Conservation (phyloP, 306 rosid genomes). For the Sicyos edulis region DNA sequence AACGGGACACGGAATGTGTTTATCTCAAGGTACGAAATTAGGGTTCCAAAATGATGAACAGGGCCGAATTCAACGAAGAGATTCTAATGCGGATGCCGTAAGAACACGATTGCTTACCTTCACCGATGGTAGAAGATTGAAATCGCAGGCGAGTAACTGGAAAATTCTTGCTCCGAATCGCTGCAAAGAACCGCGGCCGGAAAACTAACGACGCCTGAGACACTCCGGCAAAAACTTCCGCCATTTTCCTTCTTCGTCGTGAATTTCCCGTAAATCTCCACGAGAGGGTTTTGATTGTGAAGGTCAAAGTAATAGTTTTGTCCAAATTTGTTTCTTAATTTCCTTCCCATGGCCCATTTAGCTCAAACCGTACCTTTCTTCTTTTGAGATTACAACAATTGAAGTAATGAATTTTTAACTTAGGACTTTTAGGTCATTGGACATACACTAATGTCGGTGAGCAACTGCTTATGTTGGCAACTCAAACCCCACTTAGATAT, state of each 20-base stretch:
- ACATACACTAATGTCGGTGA: no score
- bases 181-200: background rate
- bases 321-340: background rate
- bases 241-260: slow-evolving; percentile 11
- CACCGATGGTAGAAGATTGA: slow-evolving; percentile 9
- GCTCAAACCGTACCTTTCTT: no score
- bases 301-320: background rate
- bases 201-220: slow-evolving; percentile 23
- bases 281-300: background rate
- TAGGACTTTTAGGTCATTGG: no score
- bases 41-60: background rate
- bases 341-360: background rate
- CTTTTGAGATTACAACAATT: no score
- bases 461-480: no score
- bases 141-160: slow-evolving; percentile 11
- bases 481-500: no score
- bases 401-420: no score
- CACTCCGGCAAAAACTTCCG: slow-evolving; percentile 1
- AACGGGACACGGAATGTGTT: background rate
- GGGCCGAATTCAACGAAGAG: background rate
- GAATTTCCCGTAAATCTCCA: background rate
- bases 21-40: background rate
- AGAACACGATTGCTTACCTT: slow-evolving; percentile 15
- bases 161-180: background rate
- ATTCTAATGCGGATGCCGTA: background rate